Percentiles rank a stretch among this genome's conserved stretches.
Conservation (phyloP, 192 early-diverging fungal genomes). For the Dimargaris xerosporica region DNA sequence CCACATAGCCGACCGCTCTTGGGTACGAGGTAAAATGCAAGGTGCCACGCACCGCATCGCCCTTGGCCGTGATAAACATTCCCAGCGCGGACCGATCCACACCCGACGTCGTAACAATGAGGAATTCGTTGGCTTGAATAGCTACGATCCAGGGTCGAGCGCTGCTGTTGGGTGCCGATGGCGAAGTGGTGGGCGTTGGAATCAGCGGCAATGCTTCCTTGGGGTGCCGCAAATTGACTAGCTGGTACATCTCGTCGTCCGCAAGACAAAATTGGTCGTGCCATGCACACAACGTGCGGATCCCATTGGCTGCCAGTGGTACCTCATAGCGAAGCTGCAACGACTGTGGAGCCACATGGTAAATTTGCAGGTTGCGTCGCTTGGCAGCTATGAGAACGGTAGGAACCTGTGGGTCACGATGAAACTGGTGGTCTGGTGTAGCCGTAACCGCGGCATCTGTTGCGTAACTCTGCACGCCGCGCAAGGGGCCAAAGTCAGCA, state of each 20-base stretch:
- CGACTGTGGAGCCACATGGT: not conserved
- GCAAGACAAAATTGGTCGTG: not conserved
- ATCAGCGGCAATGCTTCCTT: not conserved
- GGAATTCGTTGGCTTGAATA: not conserved
- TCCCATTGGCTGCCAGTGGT: not conserved
- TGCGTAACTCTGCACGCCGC: constrained; percentile 2
- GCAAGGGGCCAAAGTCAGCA: not conserved
- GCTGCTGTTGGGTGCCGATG: not conserved
- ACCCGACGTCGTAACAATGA: constrained; percentile 1
- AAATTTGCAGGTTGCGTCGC: not conserved
- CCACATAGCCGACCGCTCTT: not conserved
- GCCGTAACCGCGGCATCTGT: not conserved
- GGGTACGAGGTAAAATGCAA: not conserved
- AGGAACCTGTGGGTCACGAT: not conserved
- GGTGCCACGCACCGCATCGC: constrained; percentile 9
- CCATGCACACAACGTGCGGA: not conserved
- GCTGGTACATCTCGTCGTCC: not conserved
- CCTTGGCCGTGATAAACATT: not conserved
- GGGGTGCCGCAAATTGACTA: not conserved
- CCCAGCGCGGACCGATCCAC: constrained; percentile 3
- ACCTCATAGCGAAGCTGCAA: not conserved
- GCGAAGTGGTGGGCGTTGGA: not conserved
- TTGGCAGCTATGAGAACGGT: not conserved
- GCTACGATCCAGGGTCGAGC: not conserved
- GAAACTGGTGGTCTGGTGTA: not conserved